Conservation (phyloP, 2,329 filamentous ascomycete genomes). For the Cercospora berteroae region DNA sequence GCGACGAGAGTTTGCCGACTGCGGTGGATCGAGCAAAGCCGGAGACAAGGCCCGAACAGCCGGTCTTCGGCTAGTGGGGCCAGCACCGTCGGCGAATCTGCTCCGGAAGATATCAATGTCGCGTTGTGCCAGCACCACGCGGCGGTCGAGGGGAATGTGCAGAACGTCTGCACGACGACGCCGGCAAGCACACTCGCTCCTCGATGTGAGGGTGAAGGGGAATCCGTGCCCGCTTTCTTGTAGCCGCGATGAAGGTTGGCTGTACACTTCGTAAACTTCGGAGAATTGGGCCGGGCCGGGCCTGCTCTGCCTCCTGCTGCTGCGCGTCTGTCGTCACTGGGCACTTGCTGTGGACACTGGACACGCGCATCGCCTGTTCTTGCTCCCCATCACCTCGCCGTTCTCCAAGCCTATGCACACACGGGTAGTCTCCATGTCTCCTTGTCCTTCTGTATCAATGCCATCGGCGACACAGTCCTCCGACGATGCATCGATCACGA, state of each 20-base stretch:
- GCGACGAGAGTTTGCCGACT: neutral
- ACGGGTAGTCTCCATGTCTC: neutral
- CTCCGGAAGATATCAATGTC: neutral
- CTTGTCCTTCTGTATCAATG: neutral
- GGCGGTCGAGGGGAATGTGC: neutral
- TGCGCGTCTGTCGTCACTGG: neutral
- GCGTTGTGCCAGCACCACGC: neutral
- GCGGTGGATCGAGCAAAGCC: neutral
- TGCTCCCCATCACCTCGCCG: neutral
- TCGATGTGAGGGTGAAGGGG: neutral
- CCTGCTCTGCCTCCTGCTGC: neutral
- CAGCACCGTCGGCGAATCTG: neutral
- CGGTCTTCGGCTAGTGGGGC: neutral
- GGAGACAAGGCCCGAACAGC: neutral
- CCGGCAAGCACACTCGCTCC: neutral
- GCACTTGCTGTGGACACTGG: neutral
- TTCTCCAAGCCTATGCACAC: neutral
- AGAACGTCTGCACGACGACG: neutral
- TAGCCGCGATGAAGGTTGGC: neutral
- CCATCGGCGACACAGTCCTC: neutral
- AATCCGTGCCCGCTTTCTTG: neutral
- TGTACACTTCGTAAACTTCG: neutral
- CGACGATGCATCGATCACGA: neutral
- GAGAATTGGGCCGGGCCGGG: neutral
- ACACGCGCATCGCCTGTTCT: neutral